These are phyloP conservation scores for Pittosporum tobira DNA, from an alignment of 129 eudicot genomes.

Conservation along the genomic window DNA sequence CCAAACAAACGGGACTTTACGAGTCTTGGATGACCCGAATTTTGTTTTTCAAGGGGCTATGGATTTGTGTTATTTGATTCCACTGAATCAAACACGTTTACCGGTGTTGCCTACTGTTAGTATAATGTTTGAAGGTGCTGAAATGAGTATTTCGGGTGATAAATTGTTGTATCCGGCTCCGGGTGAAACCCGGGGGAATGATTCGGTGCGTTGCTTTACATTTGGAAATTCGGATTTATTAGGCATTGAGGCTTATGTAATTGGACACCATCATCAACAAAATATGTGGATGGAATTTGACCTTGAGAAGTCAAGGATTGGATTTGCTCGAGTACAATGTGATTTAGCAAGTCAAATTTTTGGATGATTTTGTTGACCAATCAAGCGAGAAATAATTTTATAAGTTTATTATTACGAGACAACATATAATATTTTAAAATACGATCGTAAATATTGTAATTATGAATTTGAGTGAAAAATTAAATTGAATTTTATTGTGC, in stretches of 20 bases:
- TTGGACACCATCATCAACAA: constrained; percentile 79
- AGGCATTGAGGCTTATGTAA: constrained; percentile 62
- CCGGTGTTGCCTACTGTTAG: constrained; percentile 51
- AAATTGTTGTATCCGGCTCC: constrained; percentile 44
- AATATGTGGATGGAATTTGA: constrained; percentile 82
- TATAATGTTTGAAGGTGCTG: constrained; percentile 50
- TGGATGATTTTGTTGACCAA: constrained; percentile 17
- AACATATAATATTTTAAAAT: too few relatives aligned
- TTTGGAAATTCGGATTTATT: constrained; percentile 74
- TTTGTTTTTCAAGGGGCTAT: constrained; percentile 65
- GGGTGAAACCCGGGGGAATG: constrained; percentile 41
- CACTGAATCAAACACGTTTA: constrained; percentile 16
- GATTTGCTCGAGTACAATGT: constrained; percentile 56
- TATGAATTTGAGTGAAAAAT: too few relatives aligned
- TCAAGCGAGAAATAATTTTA: too few relatives aligned
- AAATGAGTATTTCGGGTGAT: constrained; percentile 46
- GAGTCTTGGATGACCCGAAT: constrained; percentile 52
- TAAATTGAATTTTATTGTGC: too few relatives aligned
- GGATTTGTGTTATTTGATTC: constrained; percentile 53
- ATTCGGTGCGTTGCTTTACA: constrained; percentile 56
- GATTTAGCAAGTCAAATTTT: constrained; percentile 62
- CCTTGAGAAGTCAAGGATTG: constrained; percentile 58
- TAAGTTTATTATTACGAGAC: too few relatives aligned
- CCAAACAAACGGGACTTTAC: constrained; percentile 34
- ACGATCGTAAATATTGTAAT: too few relatives aligned